Base-by-base conservation (phyloP, 768 basidiomycete species). In the Agaricus subrufescens region DNA sequence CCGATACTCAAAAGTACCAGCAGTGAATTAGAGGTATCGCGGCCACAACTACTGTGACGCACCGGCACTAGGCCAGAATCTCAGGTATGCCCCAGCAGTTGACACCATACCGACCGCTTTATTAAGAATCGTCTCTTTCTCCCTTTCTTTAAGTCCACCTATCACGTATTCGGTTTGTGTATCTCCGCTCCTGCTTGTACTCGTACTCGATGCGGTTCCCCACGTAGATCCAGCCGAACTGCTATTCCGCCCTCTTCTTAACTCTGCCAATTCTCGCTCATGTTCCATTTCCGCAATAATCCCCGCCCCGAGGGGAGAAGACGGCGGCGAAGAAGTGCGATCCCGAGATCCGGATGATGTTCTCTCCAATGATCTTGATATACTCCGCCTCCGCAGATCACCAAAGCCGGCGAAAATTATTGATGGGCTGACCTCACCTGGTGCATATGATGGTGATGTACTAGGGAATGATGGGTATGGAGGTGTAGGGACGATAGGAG, bases 61-160 rank as follows among this genome's bases (percentile, higher is more conserved):
- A 30, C 47, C 48, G 26, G 19, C 54, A 30, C 47, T 49, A 9
- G 54, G 54, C 79, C 79, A 81, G 38, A 78, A 64, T 50, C 90
- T 88, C 19, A 94, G 65, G 62, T 87, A 85, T 44, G 89, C 88
- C 19, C 89, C 85, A 2, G 92, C 92, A 50, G 80, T 85, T 44
- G 82, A 85, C 56, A 94, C 87, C 40, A 94, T 89, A 52, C 87
- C 90, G 19, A 86, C 89, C 25, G 91, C 77, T 65, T 79, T 79
- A 46, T 70, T 71, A 29, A 79, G 73, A 25, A 79, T 75, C 37
- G 74, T 73, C 26, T 51, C 54, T 37, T 68, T 66, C 23, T 53
- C 54, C 40, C 68, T 67, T 10, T 59, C 63, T 19, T 42, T 61
- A 1, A 58, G 31, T 14, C 57, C 60, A 31, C 58, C 31, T 39